These are phyloP conservation scores for Penicillium paxilli DNA, from an alignment of 495 filamentous ascomycete genomes.

Conservation along the genomic window DNA sequence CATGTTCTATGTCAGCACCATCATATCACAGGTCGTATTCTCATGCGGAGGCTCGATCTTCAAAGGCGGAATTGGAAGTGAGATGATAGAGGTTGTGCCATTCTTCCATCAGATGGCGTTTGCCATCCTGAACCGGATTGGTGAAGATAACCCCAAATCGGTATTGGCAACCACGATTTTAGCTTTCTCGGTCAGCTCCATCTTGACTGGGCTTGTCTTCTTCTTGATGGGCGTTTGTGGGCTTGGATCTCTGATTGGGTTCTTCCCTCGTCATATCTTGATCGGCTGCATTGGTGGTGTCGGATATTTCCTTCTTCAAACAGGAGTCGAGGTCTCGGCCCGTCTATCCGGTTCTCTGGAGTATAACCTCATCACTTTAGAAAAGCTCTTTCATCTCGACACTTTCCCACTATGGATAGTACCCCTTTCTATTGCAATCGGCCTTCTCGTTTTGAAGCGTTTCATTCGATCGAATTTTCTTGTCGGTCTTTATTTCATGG, in stretches of 20 bases:
- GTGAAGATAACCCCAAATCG: conserved; percentile 75
- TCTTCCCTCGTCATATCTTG: conserved; percentile 94
- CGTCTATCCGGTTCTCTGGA: conserved; percentile 79
- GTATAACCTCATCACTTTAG: conserved; percentile 73
- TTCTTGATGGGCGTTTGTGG: conserved; percentile 83
- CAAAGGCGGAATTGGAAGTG: conserved; percentile 90
- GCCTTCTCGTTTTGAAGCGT: conserved; percentile 72
- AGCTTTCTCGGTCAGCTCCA: conserved; percentile 85
- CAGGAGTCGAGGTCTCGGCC: conserved; percentile 92
- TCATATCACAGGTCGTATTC: conserved; percentile 91
- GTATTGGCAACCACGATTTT: conserved; percentile 91
- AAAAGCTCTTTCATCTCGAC: conserved; percentile 66
- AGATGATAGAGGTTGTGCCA: conserved; percentile 97
- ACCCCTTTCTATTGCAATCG: conserved; percentile 72
- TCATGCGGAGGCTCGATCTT: conserved; percentile 84
- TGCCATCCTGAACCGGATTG: conserved; percentile 76
- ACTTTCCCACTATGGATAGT: conserved; percentile 81
- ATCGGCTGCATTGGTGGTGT: conserved; percentile 97
- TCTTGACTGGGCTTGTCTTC: conserved; percentile 89
- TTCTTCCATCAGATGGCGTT: conserved; percentile 98
- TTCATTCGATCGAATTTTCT: conserved; percentile 78
- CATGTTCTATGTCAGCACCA: conserved; percentile 98
- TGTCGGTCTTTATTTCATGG: conserved; percentile 82
- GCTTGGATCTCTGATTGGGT: conserved; percentile 88
- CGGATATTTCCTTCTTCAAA: conserved; percentile 91